Evolutionary conservation across 331 rosid species (phyloP).

Genomic region (Stylosanthes scabra): DNA sequence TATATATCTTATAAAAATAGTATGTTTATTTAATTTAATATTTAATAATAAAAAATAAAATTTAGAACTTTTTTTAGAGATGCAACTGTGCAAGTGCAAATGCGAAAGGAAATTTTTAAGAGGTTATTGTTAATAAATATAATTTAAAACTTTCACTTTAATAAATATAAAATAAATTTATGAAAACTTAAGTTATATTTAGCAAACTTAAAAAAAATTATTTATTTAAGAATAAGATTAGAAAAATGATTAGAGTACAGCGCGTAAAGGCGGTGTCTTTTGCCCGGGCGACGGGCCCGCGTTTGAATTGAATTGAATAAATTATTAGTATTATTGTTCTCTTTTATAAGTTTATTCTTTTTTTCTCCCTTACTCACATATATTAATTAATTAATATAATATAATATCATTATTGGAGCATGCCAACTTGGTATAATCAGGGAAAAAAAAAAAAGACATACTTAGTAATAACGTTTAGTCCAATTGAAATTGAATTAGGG

Average conservation of each 20-base stretch:
- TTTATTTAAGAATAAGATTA: background rate
- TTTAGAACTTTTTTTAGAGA: no score
- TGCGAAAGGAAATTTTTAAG: background rate
- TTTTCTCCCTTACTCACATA: background rate
- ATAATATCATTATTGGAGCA: background rate
- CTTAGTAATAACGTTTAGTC: no score
- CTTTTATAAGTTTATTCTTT: constrained; percentile 6
- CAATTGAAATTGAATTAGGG: no score
- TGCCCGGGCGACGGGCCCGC: constrained; percentile 49
- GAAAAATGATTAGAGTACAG: constrained; percentile 23
- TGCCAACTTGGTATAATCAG: background rate
- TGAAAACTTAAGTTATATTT: no score
- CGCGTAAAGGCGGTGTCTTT: constrained; percentile 45
- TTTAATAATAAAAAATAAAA: no score
- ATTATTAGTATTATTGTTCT: background rate
- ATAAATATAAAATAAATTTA: no score
- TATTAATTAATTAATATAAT: no score
- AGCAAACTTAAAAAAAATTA: background rate
- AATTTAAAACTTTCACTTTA: background rate
- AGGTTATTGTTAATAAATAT: background rate
- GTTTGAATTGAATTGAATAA: constrained; percentile 36
- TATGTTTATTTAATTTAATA: no score
- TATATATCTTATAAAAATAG: background rate
- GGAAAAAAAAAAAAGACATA: no score
- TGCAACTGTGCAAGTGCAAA: background rate